Base-by-base conservation (phyloP, 2,329 filamentous ascomycete genomes). In the Penicillium sp. region DNA sequence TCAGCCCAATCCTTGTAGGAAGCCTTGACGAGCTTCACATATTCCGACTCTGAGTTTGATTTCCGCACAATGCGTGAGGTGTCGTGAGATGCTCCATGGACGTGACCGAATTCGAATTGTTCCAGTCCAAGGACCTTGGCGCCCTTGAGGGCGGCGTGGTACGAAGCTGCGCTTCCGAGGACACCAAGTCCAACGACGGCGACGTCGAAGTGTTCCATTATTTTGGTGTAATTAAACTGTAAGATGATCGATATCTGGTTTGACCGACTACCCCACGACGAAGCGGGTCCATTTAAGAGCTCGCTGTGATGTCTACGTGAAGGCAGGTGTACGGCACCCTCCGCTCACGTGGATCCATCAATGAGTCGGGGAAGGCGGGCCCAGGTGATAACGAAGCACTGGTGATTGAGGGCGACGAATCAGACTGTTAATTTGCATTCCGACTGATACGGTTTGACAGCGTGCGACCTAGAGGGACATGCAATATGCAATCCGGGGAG, bases 11-110 rank as follows among this genome's bases (percentile, higher is more conserved):
- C 62, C 17, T 56, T 61, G 46, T 64, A 66, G 1, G 62, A 61
- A 7, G 50, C 81, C 72, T 55, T 78, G 72, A 15, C 79, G 74
- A 12, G 75, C 69, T 49, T 79, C 3, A 66, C 64, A 43, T 59
- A 63, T 42, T 67, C 62, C 0, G 64, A 58, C 4, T 55, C 26
- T 7, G 52, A 52, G 18, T 67, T 60, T 6, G 63, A 62, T 15
- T 61, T 67, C 13, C 64, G 47, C 7, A 67, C 55, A 39, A 66
- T 66, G 0, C 63, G 58, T 1, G 64, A 67, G 8, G 64, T 67
- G 46, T 67, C 63, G 42, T 67, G 64, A 6, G 64, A 66, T 15
- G 64, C 62, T 7, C 64, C 63, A 12, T 54, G 54, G 13, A 67
- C 64, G 45, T 67, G 62, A 12, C 64, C 62, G 2, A 67, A 44